A percentile compares a stretch with the other conserved stretches of the same genome.
Evolutionary conservation across 2,329 filamentous ascomycete genomes (phyloP).

Genomic region (Colletotrichum tanaceti): DNA sequence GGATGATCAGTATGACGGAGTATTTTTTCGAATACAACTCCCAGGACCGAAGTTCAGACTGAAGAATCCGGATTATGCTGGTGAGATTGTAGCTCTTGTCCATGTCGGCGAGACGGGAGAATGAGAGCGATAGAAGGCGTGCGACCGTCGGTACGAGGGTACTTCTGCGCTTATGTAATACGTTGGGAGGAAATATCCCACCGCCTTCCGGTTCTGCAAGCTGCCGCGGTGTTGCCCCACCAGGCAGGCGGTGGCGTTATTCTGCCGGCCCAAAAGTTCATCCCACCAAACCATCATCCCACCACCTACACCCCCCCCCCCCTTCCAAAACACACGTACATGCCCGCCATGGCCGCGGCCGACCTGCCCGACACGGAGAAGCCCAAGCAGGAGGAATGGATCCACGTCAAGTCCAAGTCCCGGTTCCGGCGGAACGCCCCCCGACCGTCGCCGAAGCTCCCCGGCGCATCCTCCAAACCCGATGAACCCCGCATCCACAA

Average conservation of each 20-base stretch:
- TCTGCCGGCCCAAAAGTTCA: slow-evolving; percentile 39
- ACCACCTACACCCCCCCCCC: background rate
- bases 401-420: slow-evolving; percentile 41
- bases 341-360: slow-evolving; percentile 28
- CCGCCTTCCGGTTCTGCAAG: slow-evolving; percentile 9
- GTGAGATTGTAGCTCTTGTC: background rate
- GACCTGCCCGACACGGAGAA: slow-evolving; percentile 3
- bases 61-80: no score
- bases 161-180: background rate
- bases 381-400: slow-evolving; percentile 42
- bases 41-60: background rate
- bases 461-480: background rate
- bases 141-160: background rate
- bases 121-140: slow-evolving; percentile 12
- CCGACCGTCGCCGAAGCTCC: slow-evolving; percentile 5
- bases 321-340: background rate
- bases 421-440: slow-evolving; percentile 31
- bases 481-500: slow-evolving; percentile 30
- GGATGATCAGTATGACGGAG: no score
- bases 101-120: background rate
- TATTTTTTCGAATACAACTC: no score
- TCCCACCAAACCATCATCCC: slow-evolving; percentile 26
- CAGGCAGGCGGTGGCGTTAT: slow-evolving; percentile 21
- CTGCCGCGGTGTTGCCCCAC: background rate
- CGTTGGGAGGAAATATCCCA: background rate